Conservation (phyloP, 1,284 basidiomycete genomes). For the Taiwanofungus camphoratus region DNA sequence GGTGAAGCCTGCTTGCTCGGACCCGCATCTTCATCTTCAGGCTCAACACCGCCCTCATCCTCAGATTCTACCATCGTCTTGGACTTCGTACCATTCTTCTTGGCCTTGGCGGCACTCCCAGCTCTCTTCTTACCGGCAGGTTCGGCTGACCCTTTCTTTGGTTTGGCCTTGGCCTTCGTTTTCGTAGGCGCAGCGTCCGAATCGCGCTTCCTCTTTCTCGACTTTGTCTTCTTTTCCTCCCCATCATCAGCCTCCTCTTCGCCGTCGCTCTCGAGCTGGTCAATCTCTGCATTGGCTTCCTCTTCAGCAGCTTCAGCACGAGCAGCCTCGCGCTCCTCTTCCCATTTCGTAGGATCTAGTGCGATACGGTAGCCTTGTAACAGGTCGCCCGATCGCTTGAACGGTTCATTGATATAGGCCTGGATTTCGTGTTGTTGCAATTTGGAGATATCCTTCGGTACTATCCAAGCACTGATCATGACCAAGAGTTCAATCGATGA, state of each 20-base stretch:
- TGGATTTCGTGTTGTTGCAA: conserved; percentile 81
- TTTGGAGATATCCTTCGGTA: conserved; percentile 76
- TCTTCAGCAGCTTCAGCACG: conserved; percentile 44
- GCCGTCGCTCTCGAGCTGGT: conserved; percentile 59
- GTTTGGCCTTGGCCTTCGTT: conserved; percentile 37
- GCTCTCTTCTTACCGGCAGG: conserved; percentile 34
- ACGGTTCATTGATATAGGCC: conserved; percentile 70
- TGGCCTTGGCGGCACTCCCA: conserved; percentile 37
- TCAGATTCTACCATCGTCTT: conserved; percentile 70
- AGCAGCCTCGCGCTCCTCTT: conserved; percentile 46
- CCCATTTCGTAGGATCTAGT: conserved; percentile 76
- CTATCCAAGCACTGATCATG: conserved; percentile 73
- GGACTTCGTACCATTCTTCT: conserved; percentile 57
- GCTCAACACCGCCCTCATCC: conserved; percentile 53
- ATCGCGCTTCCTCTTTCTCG: conserved; percentile 48
- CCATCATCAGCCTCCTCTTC: conserved; percentile 52
- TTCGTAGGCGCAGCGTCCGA: conserved; percentile 32
- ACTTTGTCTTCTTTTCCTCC: conserved; percentile 31
- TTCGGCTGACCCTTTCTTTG: conserved; percentile 55
- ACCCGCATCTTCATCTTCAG: conserved; percentile 38
- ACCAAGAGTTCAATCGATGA: conserved; percentile 12
- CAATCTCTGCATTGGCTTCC: conserved; percentile 62
- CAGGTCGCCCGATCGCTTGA: conserved; percentile 75
- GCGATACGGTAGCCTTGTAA: conserved; percentile 80
- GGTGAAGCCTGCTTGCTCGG: conserved; percentile 52